These are phyloP conservation scores for Camellia japonica DNA, from an alignment of 148 eudicot genomes.

Conservation along the genomic window DNA sequence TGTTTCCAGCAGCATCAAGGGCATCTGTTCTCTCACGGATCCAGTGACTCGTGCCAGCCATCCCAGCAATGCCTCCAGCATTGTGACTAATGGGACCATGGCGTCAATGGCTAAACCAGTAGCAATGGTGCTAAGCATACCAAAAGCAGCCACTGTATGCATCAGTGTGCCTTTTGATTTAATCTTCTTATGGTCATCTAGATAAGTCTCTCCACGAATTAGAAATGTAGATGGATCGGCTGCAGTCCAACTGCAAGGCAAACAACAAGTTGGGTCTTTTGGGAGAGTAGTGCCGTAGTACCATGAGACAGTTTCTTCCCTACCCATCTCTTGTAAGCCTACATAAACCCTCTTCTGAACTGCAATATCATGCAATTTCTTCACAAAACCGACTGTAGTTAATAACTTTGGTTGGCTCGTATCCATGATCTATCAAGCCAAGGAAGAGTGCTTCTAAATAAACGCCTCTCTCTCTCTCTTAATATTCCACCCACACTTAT, in stretches of 20 bases:
- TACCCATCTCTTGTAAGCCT: constrained; percentile 46
- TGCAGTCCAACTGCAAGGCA: constrained; percentile 54
- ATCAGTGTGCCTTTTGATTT: constrained; percentile 57
- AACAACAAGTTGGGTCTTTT: constrained; percentile 47
- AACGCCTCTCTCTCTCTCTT: no score
- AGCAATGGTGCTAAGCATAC: no score
- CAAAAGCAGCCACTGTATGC: constrained; percentile 69
- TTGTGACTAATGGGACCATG: no score
- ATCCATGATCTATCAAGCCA: no score
- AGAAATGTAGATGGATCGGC: constrained; percentile 59
- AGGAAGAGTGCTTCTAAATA: no score
- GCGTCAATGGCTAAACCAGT: no score
- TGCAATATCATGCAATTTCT: constrained; percentile 59
- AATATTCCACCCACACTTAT: no score
- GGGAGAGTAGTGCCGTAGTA: constrained; percentile 59
- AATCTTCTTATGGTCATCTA: constrained; percentile 61
- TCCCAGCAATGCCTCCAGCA: no score
- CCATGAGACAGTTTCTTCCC: constrained; percentile 42
- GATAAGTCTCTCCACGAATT: no score
- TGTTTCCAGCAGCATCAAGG: no score
- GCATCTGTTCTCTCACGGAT: no score
- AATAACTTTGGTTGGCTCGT: constrained; percentile 41
- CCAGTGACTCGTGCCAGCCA: no score
- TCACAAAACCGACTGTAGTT: constrained; percentile 49
- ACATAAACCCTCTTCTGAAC: constrained; percentile 67